These are phyloP conservation scores for Coemansia sp. DNA, from an alignment of 192 early-diverging fungal genomes.

Conservation along the genomic window DNA sequence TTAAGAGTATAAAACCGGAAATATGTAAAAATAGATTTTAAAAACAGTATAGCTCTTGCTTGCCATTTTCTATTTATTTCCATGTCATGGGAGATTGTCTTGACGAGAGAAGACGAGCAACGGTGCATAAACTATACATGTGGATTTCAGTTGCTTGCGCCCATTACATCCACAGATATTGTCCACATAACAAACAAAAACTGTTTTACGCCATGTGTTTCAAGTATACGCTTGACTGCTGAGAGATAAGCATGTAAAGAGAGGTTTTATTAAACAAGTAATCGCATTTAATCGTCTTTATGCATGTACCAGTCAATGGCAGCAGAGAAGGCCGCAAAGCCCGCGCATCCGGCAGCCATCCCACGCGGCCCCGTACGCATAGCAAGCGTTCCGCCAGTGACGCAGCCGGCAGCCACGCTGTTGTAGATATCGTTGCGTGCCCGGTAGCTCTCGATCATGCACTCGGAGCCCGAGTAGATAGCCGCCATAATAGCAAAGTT, in stretches of 20 bases:
- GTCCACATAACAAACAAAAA: too few relatives aligned
- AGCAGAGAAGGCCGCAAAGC: slow-evolving; percentile 92
- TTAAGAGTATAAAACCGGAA: too few relatives aligned
- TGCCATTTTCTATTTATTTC: too few relatives aligned
- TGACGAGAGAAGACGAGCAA: too few relatives aligned
- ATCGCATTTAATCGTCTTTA: slow-evolving; percentile 55
- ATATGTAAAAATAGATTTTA: too few relatives aligned
- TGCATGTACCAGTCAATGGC: slow-evolving; percentile 90
- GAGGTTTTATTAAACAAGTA: neutral
- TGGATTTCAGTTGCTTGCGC: too few relatives aligned
- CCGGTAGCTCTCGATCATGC: slow-evolving; percentile 93
- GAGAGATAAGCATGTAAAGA: neutral
- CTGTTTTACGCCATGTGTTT: too few relatives aligned
- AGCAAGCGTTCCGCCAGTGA: slow-evolving; percentile 86
- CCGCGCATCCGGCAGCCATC: slow-evolving; percentile 77
- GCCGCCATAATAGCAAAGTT: slow-evolving; percentile 92
- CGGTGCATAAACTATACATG: too few relatives aligned
- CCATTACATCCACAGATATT: too few relatives aligned
- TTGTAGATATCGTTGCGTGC: slow-evolving; percentile 96
- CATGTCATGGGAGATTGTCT: too few relatives aligned
- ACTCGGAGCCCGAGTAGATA: slow-evolving; percentile 91
- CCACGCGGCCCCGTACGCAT: slow-evolving; percentile 75
- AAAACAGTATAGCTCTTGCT: too few relatives aligned
- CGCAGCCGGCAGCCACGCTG: slow-evolving; percentile 82
- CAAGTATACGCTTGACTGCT: too few relatives aligned